Evolutionary conservation across 1,284 basidiomycete genomes (phyloP).

Genomic region (Trichosporon faecale): DNA sequence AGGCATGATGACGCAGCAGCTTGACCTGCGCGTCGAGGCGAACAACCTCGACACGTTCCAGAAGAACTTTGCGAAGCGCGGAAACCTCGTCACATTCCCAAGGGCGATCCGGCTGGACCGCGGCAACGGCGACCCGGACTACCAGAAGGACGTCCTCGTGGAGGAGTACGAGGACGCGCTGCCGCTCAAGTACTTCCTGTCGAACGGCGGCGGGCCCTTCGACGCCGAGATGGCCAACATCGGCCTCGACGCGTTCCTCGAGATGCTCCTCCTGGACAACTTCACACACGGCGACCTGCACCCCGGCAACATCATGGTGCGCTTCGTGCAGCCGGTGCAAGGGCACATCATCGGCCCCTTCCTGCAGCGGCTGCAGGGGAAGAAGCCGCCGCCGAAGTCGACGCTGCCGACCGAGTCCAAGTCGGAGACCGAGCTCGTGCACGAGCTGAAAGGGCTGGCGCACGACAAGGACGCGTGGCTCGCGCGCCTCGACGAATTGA

Average conservation of each 20-base stretch:
- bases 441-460: conserved; percentile 61
- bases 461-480: conserved; percentile 68
- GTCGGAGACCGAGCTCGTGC: conserved; percentile 59
- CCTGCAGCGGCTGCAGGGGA: conserved; percentile 38
- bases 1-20: conserved; percentile 93
- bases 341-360: conserved; percentile 57
- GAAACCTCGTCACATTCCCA: conserved; percentile 83
- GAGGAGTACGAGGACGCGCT: conserved; percentile 93
- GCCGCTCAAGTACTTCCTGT: conserved; percentile 82
- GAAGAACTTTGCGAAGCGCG: conserved; percentile 71
- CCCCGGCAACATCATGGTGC: conserved; percentile 92
- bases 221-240: conserved; percentile 87
- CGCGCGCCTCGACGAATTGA: conserved; percentile 64
- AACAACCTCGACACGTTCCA: conserved; percentile 84
- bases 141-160: conserved; percentile 69
- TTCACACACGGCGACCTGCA: conserved; percentile 91
- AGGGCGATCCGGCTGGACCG: conserved; percentile 9
- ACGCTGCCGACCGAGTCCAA: conserved; percentile 31
- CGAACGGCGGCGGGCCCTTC: conserved; percentile 85
- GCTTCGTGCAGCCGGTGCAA: conserved; percentile 78
- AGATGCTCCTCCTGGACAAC: conserved; percentile 97
- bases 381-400: conserved; percentile 30
- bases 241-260: conserved; percentile 92
- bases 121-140: not conserved
- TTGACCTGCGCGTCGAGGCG: conserved; percentile 87